phyloP scores from a whole-genome alignment of 225 moss, liverwort and hornwort species.

The Straminergon stramineum region DNA sequence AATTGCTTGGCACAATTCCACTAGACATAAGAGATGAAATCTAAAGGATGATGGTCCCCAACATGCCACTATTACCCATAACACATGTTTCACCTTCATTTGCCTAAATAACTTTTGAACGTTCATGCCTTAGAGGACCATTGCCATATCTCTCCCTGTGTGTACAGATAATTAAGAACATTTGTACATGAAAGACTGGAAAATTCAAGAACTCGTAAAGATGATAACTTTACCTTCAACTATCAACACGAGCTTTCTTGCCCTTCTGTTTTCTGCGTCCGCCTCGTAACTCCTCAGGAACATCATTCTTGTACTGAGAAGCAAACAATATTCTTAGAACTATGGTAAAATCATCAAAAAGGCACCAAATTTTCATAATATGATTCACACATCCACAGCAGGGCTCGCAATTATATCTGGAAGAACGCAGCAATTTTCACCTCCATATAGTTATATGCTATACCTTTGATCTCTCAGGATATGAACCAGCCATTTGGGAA shows the following conservation, averaged over 20 bases:
- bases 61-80: not conserved
- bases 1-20: not conserved
- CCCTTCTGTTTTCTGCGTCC: constrained; percentile 12
- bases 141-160: not conserved
- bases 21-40: not conserved
- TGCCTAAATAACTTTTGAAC: not conserved
- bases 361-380: not conserved
- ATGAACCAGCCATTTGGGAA: constrained; percentile 49
- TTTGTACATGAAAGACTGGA: not conserved
- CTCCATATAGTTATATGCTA: not conserved
- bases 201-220: not conserved
- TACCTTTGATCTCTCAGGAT: constrained; percentile 56
- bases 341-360: not conserved
- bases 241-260: constrained; percentile 42
- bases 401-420: not conserved
- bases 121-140: not conserved
- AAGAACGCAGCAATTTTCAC: not conserved
- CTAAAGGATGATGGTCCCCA: not conserved
- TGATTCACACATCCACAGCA: not conserved
- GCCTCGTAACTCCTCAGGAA: constrained; percentile 20
- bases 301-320: constrained; percentile 20
- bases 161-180: not conserved
- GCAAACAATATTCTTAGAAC: not conserved
- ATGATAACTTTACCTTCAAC: not conserved
- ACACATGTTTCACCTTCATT: not conserved